Conservation (phyloP, 2,329 filamentous ascomycete genomes). For the Cyclaneusma minus region DNA sequence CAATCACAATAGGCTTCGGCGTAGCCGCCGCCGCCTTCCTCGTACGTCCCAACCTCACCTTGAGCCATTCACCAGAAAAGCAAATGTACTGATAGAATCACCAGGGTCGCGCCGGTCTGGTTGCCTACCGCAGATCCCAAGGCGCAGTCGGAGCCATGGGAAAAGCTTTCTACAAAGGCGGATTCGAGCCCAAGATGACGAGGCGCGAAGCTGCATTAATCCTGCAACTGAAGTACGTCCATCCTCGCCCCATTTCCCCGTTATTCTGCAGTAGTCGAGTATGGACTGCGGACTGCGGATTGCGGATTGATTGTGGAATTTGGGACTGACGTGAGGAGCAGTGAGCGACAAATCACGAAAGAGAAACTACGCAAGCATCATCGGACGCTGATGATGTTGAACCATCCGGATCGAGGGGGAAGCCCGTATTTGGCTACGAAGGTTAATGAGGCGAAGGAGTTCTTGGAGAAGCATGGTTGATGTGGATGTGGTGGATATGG, state of each 20-base stretch:
- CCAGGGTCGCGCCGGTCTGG: constrained; percentile 80
- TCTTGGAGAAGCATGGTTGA: constrained; percentile 78
- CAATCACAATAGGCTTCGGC: constrained; percentile 41
- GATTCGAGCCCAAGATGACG: constrained; percentile 95
- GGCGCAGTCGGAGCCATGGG: constrained; percentile 57
- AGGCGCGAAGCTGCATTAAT: constrained; percentile 82
- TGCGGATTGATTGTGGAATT: constrained; percentile 2
- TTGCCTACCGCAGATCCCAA: constrained; percentile 64
- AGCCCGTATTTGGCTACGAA: constrained; percentile 95
- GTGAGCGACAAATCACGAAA: constrained; percentile 75
- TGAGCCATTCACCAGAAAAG: constrained; percentile 1
- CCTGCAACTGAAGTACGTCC: constrained; percentile 64
- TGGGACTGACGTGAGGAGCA: constrained; percentile 20
- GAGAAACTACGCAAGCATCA: constrained; percentile 94
- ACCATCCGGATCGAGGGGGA: constrained; percentile 93
- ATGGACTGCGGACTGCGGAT: no score
- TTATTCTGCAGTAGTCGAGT: not conserved
- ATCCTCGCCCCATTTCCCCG: not conserved
- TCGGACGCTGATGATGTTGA: constrained; percentile 87
- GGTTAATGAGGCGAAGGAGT: constrained; percentile 95
- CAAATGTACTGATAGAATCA: constrained; percentile 9
- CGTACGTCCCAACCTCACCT: constrained; percentile 23
- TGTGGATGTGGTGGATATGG: no score
- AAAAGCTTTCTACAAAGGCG: constrained; percentile 92
- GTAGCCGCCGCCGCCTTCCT: constrained; percentile 51